Evolutionary conservation across 495 filamentous ascomycete genomes (phyloP).

Genomic region (Neurospora sp.): DNA sequence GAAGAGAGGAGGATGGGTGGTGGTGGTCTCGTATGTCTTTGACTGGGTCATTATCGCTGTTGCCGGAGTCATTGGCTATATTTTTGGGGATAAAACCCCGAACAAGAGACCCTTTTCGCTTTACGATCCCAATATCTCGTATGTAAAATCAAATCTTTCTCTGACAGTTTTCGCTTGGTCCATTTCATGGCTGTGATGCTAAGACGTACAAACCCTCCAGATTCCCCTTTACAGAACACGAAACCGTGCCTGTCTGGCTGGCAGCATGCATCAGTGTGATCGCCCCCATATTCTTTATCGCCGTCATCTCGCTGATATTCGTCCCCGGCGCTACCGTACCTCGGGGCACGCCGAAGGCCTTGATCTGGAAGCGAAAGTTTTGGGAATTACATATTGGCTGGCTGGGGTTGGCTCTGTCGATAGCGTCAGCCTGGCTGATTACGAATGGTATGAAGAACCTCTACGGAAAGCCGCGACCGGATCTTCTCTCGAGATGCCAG

Average conservation of each 20-base stretch:
- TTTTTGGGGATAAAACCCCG: conserved; percentile 42
- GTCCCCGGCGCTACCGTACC: conserved; percentile 52
- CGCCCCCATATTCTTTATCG: conserved; percentile 55
- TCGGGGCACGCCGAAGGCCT: conserved; percentile 51
- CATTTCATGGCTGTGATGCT: background rate
- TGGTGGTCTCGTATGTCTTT: conserved; percentile 33
- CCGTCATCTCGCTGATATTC: conserved; percentile 61
- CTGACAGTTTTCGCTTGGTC: background rate
- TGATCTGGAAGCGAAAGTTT: conserved; percentile 61
- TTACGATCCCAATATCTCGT: conserved; percentile 35
- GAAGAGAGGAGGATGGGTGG: conserved; percentile 15
- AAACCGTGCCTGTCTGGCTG: conserved; percentile 55
- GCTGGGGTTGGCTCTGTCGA: conserved; percentile 58
- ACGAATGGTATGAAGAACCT: conserved; percentile 79
- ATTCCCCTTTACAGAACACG: conserved; percentile 64
- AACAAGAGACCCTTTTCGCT: conserved; percentile 46
- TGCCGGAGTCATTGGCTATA: conserved; percentile 28
- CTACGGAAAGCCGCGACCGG: conserved; percentile 76
- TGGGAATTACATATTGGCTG: conserved; percentile 82
- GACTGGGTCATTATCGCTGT: conserved; percentile 36
- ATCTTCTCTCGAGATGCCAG: conserved; percentile 62
- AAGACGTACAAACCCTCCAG: conserved; percentile 27
- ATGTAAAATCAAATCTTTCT: conserved; percentile 8
- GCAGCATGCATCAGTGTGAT: conserved; percentile 46
- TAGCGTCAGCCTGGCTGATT: conserved; percentile 60